Conservation (phyloP, 2,329 filamentous ascomycete species). For the Aspergillus sp. region DNA sequence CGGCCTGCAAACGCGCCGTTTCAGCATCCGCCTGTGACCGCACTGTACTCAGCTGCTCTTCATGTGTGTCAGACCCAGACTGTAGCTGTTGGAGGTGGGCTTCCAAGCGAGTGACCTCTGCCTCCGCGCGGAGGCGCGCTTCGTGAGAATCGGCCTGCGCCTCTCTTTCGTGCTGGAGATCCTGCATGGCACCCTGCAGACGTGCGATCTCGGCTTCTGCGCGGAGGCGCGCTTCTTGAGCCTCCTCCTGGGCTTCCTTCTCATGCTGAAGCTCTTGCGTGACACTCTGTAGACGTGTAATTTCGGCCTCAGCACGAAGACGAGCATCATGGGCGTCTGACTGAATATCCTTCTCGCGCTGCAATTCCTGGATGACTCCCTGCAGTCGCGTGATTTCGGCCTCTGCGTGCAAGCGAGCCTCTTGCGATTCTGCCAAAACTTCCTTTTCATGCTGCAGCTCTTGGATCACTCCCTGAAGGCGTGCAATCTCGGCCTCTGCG, state of each 20-base stretch:
- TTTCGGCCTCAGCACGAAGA: constrained; percentile 19
- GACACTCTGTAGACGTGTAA: constrained; percentile 17
- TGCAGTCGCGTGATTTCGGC: constrained; percentile 14
- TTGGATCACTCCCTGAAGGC: constrained; percentile 52
- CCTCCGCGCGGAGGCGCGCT: constrained; percentile 18
- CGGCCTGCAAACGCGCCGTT: constrained; percentile 25
- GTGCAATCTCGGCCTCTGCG: constrained; percentile 25
- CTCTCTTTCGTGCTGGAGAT: constrained; percentile 28
- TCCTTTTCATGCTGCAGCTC: constrained; percentile 31
- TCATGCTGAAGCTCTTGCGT: constrained; percentile 6
- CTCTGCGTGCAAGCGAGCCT: constrained; percentile 18
- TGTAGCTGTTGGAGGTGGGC: constrained; percentile 15
- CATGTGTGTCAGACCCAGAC: constrained; percentile 13
- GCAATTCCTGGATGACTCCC: constrained; percentile 14
- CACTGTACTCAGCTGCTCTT: constrained; percentile 18
- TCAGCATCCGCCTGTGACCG: constrained; percentile 25
- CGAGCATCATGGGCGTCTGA: constrained; percentile 9
- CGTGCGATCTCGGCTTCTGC: constrained; percentile 25
- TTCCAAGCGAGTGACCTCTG: constrained; percentile 15
- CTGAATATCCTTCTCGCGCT: constrained; percentile 13
- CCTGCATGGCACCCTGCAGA: constrained; percentile 53
- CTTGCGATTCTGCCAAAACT: constrained; percentile 13
- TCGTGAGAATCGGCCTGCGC: constrained; percentile 15
- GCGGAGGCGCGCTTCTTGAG: constrained; percentile 20
- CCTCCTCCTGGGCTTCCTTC: constrained; percentile 2